Conservation (phyloP, 2,329 filamentous ascomycete species). For the Pseudogymnoascus sp. region DNA sequence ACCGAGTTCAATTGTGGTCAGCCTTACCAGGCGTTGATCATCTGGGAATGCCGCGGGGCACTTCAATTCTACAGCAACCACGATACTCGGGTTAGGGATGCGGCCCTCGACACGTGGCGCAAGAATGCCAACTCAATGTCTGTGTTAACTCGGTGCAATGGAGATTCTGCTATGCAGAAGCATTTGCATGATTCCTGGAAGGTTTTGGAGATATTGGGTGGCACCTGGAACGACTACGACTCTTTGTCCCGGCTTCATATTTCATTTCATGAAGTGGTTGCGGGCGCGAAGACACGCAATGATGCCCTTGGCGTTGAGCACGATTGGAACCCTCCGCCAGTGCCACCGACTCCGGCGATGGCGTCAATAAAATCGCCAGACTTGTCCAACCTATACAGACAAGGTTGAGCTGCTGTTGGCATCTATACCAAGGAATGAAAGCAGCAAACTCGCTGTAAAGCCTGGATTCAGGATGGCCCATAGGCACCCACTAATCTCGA, state of each 20-base stretch:
- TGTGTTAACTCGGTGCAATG: conserved; percentile 42
- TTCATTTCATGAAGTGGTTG: conserved; percentile 22
- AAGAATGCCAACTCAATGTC: conserved; percentile 39
- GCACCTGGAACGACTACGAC: conserved; percentile 21
- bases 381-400: background rate
- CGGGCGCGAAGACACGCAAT: conserved; percentile 11
- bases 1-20: conserved; percentile 47
- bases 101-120: conserved; percentile 43
- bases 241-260: conserved; percentile 24
- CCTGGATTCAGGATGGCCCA: no score
- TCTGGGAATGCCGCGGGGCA: conserved; percentile 37
- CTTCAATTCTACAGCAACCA: conserved; percentile 40
- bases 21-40: conserved; percentile 40
- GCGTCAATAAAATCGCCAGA: background rate
- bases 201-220: conserved; percentile 41
- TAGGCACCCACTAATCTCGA: background rate
- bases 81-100: conserved; percentile 29
- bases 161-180: conserved; percentile 42
- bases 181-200: conserved; percentile 41
- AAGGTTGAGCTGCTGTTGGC: background rate
- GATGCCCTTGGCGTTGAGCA: conserved; percentile 5
- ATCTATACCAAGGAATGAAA: background rate
- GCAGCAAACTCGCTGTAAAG: background rate
- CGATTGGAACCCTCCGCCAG: conserved; percentile 8
- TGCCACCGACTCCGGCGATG: conserved; percentile 6